Percentiles rank a stretch among this genome's conserved stretches.
Evolutionary conservation across 768 basidiomycete species (phyloP).

Genomic region (Amanita rubescens): DNA sequence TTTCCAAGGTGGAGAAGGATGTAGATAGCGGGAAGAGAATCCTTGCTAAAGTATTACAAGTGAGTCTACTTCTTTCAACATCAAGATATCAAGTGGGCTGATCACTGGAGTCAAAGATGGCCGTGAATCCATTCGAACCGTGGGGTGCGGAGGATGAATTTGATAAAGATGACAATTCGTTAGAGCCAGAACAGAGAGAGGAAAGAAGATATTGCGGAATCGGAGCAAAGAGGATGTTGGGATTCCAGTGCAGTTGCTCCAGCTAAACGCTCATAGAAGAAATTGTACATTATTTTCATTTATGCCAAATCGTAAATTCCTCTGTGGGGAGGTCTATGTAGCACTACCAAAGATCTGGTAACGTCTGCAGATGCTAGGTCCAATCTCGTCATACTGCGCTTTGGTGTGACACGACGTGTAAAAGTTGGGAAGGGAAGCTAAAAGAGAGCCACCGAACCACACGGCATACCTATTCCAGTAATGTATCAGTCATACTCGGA

Average conservation of each 20-base stretch:
- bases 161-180: constrained; percentile 26
- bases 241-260: constrained; percentile 93
- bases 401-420: constrained; percentile 92
- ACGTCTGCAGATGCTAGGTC: constrained; percentile 85
- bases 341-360: constrained; percentile 93
- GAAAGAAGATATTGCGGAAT: constrained; percentile 73
- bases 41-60: constrained; percentile 77
- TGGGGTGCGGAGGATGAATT: constrained; percentile 76
- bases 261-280: constrained; percentile 37
- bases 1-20: constrained; percentile 66
- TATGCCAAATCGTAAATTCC: too few species aligned
- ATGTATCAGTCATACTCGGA: constrained; percentile 8
- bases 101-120: constrained; percentile 53
- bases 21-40: constrained; percentile 52
- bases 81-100: constrained; percentile 1
- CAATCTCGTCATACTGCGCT: constrained; percentile 90
- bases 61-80: constrained; percentile 30
- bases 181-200: constrained; percentile 55
- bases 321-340: too few species aligned
- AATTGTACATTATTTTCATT: not conserved
- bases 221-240: constrained; percentile 68
- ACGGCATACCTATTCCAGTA: constrained; percentile 66
- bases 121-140: constrained; percentile 71
- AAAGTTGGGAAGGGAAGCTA: constrained; percentile 94
- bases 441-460: constrained; percentile 95